Conservation (phyloP, 2,329 filamentous ascomycete genomes). For the Albifimbria verrucaria region DNA sequence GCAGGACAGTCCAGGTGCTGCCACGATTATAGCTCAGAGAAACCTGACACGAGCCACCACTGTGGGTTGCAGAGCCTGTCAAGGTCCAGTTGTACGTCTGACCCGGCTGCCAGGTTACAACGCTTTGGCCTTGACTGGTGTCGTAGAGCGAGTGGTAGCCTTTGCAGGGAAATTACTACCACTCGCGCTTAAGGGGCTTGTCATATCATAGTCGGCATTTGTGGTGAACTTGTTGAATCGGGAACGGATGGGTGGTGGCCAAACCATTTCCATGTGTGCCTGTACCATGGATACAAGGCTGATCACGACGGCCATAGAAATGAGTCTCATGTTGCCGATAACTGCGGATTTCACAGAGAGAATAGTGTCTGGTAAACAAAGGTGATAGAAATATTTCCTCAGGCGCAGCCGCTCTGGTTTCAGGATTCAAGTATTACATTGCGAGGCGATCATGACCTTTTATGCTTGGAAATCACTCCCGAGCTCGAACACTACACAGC, state of each 20-base stretch:
- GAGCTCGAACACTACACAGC: too few species aligned
- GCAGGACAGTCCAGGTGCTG: constrained; percentile 51
- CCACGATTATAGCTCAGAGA: constrained; percentile 61
- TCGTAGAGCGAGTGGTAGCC: constrained; percentile 39
- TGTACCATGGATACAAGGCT: constrained; percentile 1
- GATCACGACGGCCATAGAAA: too few species aligned
- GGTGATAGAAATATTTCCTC: too few species aligned
- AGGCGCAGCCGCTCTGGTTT: too few species aligned
- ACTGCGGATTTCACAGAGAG: too few species aligned
- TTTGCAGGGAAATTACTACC: constrained; percentile 75
- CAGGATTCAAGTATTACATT: too few species aligned
- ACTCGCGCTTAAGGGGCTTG: constrained; percentile 55
- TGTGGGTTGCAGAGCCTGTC: constrained; percentile 49
- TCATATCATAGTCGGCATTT: constrained; percentile 67
- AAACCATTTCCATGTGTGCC: constrained; percentile 3
- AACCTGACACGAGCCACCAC: constrained; percentile 62
- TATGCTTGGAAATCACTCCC: too few species aligned
- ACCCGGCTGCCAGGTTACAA: constrained; percentile 51
- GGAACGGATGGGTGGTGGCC: constrained; percentile 1
- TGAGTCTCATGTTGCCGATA: too few species aligned
- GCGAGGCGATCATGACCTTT: too few species aligned
- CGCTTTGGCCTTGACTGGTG: constrained; percentile 33
- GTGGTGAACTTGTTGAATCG: constrained; percentile 9
- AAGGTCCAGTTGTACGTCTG: constrained; percentile 50
- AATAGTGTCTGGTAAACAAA: too few species aligned